Evolutionary conservation across 2,329 filamentous ascomycete genomes (phyloP), one percentile per base, ranked within the genome.

Genomic region (Arthrobotrys entomopaga): DNA sequence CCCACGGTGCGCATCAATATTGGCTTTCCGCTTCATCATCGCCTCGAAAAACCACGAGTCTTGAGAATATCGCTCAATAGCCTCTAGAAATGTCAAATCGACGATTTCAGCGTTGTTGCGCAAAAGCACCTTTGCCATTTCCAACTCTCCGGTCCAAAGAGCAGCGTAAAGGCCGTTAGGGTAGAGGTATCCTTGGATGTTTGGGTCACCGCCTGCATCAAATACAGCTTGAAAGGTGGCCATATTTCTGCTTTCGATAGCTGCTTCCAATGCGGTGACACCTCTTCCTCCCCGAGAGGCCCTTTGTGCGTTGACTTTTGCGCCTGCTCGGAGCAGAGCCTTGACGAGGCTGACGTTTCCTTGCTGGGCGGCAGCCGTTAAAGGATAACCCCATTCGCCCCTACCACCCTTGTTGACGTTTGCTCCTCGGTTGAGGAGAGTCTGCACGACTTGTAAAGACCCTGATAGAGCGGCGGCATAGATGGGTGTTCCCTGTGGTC

Each of bases 111-210:
- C 52, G 13, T 59, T 53, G 1, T 26, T 29, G 10, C 59, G 16
- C 2, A 71, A 59, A 11, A 72, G 26, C 16, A 72, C 60, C 13
- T 29, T 58, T 16, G 67, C 67, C 67, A 72, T 72, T 13, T 54
- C 53, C n/a, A 65, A 24, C n/a, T 72, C 38, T 19, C 53, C 60
- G 2, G 38, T 65, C 53, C 46, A 49, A 1, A 72, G 22, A 3
- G 60, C 67, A 7, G 34, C 53, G 38, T 54, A 60, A 5, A 72
- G 60, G 7, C 46, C 24, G n/a, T 61, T 61, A 6, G 34, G 54
- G 34, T 65, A 59, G 16, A 59, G 34, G 10, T 40, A 3, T 16
- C 60, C 59, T 16, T 60, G 34, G 10, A 56, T 1, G 26, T 72
- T 59, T 3, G 54, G 60, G 13, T 65, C 59, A 1, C 53, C 60